Evolutionary conservation across 257 asterid species (phyloP), one percentile per base, ranked within the genome.

Genomic region (Eucommia ulmoides): DNA sequence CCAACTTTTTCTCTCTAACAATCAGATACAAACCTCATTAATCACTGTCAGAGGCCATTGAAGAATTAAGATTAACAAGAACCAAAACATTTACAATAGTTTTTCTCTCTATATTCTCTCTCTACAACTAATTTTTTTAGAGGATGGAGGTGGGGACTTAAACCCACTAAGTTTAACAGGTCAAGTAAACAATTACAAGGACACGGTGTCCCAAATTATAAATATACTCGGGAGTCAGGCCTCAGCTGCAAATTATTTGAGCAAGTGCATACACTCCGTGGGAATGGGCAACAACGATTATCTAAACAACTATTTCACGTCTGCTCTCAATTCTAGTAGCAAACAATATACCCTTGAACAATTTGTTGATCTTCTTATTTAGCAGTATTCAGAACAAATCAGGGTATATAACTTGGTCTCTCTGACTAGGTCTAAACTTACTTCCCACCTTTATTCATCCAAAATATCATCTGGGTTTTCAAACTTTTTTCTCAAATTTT

Each of bases 1-100:
- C 66, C 84, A 68, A 65, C 57, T 56, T 67, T 59, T 58, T 61
- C 19, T 57, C 61, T 58, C 69, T 70, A 65, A 61, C 70, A 69
- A 66, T 67, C 70, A 66, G 73, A 76, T 72, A 74, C 68, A 51
- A 60, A 69, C 58, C 52, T 71, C 76, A 79, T 86, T 47, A 87
- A 87, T 87, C 94, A 87, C 58, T 65, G 41, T 33, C 50, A 45
- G 68, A 70, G 64, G 53, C 77, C 51, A 82, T 79, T 79, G 76
- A 69, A 62, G 62, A 41, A 35, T 70, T 59, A 58, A 66, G 51
- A 23, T 57, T 19, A 61, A 60, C 51, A 23, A 17, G 60, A 45
- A 58, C 55, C n/a, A 67, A 64, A 60, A 67, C 25, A 10, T 50
- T 52, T 20, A 20, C 7, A 54, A 45, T 21, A 46, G 29, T 57